Conservation (phyloP, 129 eudicot genomes). For the Lonicera japonica region DNA sequence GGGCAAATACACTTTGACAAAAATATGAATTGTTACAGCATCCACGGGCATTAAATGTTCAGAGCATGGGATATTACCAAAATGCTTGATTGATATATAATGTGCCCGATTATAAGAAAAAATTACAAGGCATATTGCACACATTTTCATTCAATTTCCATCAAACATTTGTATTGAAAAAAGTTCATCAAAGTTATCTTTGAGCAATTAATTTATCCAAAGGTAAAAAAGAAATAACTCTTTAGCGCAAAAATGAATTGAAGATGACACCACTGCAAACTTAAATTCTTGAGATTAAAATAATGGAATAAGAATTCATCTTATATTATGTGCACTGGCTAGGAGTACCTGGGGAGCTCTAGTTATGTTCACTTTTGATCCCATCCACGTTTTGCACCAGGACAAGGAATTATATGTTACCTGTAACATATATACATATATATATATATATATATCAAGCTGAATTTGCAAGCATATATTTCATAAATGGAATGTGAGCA, state of each 20-base stretch:
- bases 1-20: no score
- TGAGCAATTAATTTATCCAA: not conserved
- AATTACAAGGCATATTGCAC: not conserved
- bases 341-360: conserved; percentile 86
- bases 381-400: conserved; percentile 98
- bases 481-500: not conserved
- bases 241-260: not conserved
- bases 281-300: conserved; percentile 11
- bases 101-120: not conserved
- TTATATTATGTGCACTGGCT: conserved; percentile 7
- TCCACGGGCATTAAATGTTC: no score
- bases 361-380: conserved; percentile 87
- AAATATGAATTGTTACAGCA: no score
- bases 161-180: not conserved
- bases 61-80: not conserved
- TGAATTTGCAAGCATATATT: not conserved
- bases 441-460: conserved; percentile 7
- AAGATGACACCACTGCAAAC: not conserved
- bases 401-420: conserved; percentile 90
- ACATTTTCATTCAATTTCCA: not conserved
- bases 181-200: not conserved
- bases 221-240: not conserved
- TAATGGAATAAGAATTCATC: not conserved
- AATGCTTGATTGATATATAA: not conserved
- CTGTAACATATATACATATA: conserved; percentile 51